Evolutionary conservation across 257 asterid species (phyloP).

Genomic region (Solanum tarijense): DNA sequence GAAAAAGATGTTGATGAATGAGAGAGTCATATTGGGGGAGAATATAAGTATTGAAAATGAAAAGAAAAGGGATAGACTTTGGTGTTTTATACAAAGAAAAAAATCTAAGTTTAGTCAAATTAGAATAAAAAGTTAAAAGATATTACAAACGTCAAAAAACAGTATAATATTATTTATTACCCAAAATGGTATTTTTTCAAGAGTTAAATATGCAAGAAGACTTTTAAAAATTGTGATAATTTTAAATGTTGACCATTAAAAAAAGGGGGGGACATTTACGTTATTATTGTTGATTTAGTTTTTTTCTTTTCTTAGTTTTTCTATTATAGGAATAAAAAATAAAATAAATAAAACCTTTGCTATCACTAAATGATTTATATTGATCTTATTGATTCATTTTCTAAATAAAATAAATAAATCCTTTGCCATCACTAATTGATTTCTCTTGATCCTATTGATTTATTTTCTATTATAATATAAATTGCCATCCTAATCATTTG

Average conservation of each 20-base stretch:
- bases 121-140: background rate
- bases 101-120: background rate
- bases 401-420: background rate
- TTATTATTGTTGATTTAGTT: background rate
- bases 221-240: too few relatives aligned
- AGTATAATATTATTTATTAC: background rate
- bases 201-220: background rate
- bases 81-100: background rate
- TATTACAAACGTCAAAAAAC: fast-evolving
- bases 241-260: too few relatives aligned
- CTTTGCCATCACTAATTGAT: background rate
- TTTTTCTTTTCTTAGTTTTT: background rate
- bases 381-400: background rate
- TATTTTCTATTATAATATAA: background rate
- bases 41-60: background rate
- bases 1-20: background rate
- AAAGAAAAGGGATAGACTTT: background rate
- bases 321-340: background rate
- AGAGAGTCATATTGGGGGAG: background rate
- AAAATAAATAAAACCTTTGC: background rate
- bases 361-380: background rate
- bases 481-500: background rate
- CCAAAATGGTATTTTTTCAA: background rate
- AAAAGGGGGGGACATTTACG: background rate
- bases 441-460: background rate